Percentiles rank a stretch among this genome's conserved stretches.
Conservation (phyloP, 2,329 filamentous ascomycete genomes). For the Acephala macrosclerotiorum region DNA sequence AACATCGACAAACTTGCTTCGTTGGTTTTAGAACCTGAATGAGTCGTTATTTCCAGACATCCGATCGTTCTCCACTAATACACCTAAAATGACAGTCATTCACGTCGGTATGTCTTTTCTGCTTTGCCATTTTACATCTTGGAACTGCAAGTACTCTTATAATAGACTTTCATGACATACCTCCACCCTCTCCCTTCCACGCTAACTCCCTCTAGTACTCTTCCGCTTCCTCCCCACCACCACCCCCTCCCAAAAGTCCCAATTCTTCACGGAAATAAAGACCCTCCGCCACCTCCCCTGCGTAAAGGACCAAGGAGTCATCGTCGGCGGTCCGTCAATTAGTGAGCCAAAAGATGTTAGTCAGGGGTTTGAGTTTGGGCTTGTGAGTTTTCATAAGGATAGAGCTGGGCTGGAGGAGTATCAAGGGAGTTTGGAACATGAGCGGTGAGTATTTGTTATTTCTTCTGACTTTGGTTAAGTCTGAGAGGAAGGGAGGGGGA, state of each 20-base stretch:
- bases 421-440: constrained; percentile 34
- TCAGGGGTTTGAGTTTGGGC: constrained; percentile 34
- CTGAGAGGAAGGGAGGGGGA: background rate
- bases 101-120: constrained; percentile 30
- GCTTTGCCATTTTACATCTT: background rate
- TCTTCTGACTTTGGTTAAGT: background rate
- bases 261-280: constrained; percentile 29
- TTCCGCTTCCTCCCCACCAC: constrained; percentile 32
- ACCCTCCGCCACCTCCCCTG: constrained; percentile 29
- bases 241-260: constrained; percentile 25
- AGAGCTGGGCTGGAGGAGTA: constrained; percentile 31
- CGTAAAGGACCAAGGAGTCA: constrained; percentile 30
- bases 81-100: constrained; percentile 33
- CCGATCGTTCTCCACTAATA: background rate
- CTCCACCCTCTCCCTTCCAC: background rate
- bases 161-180: too few species aligned
- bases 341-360: constrained; percentile 31
- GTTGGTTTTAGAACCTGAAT: too few species aligned
- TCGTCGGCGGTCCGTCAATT: constrained; percentile 35
- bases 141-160: too few species aligned
- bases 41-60: background rate
- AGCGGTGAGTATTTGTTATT: constrained; percentile 20
- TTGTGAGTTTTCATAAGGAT: constrained; percentile 35
- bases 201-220: constrained; percentile 23
- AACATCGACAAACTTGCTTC: too few species aligned